Evolutionary conservation across 2,329 filamentous ascomycete genomes (phyloP).

Genomic region (Knoxdaviesia capensis): DNA sequence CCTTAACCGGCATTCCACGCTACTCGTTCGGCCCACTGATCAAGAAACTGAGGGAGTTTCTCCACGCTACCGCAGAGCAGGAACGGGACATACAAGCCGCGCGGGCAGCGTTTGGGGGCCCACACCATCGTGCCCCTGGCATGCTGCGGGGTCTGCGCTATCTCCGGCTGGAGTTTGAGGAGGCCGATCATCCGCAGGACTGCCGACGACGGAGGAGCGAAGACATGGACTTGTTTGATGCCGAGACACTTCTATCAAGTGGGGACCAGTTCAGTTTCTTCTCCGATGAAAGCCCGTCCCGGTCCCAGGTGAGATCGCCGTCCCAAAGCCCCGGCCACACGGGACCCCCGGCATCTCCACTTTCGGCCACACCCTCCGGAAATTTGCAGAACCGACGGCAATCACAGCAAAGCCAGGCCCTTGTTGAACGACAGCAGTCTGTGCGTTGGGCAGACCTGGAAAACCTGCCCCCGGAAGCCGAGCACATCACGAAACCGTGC

Average conservation of each 20-base stretch:
- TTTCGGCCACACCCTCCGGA: no score
- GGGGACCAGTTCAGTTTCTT: conserved; percentile 27
- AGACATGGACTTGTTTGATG: conserved; percentile 16
- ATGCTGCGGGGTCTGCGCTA: conserved; percentile 30
- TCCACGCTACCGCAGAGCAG: conserved; percentile 25
- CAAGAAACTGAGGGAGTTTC: conserved; percentile 23
- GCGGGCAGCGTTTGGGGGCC: conserved; percentile 3
- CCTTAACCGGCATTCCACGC: conserved; percentile 32
- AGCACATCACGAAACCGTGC: conserved; percentile 10
- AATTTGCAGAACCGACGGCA: no score
- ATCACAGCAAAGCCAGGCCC: no score
- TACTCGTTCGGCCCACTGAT: conserved; percentile 29
- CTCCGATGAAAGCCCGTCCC: conserved; percentile 9
- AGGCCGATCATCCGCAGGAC: conserved; percentile 19
- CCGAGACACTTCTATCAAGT: conserved; percentile 20
- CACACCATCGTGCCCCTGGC: conserved; percentile 16
- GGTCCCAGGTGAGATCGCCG: conserved; percentile 5
- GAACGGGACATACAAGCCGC: conserved; percentile 22
- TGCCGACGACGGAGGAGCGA: conserved; percentile 9
- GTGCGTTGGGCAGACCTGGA: not conserved
- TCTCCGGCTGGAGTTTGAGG: conserved; percentile 33
- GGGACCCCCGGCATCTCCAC: not conserved
- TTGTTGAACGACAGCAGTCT: not conserved
- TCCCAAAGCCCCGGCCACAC: not conserved
- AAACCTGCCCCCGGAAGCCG: conserved; percentile 3